A percentile compares a stretch with the other conserved stretches of the same genome.
These are phyloP conservation scores for Ceratocystis ficicola DNA, from an alignment of 2,329 filamentous ascomycete species.

Conservation along the genomic window DNA sequence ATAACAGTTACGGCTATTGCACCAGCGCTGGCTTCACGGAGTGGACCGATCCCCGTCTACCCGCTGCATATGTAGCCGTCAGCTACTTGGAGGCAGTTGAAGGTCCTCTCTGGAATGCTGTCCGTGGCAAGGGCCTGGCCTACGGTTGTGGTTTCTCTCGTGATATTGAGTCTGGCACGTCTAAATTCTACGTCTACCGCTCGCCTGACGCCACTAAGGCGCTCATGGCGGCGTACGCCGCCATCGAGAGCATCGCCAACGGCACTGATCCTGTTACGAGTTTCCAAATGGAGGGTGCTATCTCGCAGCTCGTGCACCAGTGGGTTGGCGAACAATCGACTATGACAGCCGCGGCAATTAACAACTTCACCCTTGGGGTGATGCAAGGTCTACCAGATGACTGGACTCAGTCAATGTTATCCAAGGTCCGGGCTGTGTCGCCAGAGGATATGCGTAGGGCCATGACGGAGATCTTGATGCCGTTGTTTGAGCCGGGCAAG, in stretches of 20 bases:
- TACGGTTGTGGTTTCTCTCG: conserved; percentile 75
- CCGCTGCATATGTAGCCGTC: conserved; percentile 74
- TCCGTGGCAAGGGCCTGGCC: conserved; percentile 84
- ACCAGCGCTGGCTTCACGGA: conserved; percentile 62
- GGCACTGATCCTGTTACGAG: conserved; percentile 63
- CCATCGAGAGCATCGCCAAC: conserved; percentile 61
- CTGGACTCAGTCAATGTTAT: conserved; percentile 66
- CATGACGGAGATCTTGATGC: conserved; percentile 62
- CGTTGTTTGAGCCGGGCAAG: conserved; percentile 65
- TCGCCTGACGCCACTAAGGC: conserved; percentile 84
- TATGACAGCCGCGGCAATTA: conserved; percentile 66
- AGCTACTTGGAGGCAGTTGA: conserved; percentile 89
- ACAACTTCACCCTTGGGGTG: conserved; percentile 73
- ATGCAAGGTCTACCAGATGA: conserved; percentile 63
- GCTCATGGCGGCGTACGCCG: conserved; percentile 60
- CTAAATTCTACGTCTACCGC: conserved; percentile 79
- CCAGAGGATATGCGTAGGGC: conserved; percentile 64
- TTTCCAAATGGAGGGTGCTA: conserved; percentile 74
- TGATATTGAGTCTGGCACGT: conserved; percentile 63
- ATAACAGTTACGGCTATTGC: conserved; percentile 78
- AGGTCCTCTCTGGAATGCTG: conserved; percentile 84
- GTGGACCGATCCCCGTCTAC: conserved; percentile 64
- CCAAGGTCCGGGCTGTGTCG: conserved; percentile 61
- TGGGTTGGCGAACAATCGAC: conserved; percentile 84
- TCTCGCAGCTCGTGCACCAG: conserved; percentile 74